Evolutionary conservation across 345 rosid species (phyloP).

Genomic region (Cardamine resedifolia): DNA sequence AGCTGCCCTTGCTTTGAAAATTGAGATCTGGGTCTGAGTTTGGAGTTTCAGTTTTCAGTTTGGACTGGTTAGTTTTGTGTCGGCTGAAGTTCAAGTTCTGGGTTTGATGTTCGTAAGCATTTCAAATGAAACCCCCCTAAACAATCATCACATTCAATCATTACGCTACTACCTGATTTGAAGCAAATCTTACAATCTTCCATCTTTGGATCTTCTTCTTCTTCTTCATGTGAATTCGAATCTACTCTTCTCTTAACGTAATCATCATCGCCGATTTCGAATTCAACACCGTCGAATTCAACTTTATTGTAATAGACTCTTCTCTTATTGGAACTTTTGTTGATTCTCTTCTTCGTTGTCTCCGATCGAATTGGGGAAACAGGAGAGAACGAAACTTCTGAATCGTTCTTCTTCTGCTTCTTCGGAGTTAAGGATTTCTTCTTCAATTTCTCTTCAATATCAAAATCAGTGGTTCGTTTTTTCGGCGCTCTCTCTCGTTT

Average conservation of each 20-base stretch:
- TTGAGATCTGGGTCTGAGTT: too few species aligned
- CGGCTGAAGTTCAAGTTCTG: too few species aligned
- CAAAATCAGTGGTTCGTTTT: neutral
- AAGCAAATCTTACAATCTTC: slow-evolving; percentile 90
- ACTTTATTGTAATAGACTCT: slow-evolving; percentile 70
- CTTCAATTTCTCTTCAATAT: neutral
- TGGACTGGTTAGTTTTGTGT: too few species aligned
- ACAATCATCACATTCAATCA: slow-evolving; percentile 93
- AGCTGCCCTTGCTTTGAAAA: too few species aligned
- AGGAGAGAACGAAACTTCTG: slow-evolving; percentile 47
- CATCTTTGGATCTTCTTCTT: slow-evolving; percentile 56
- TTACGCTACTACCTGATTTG: slow-evolving; percentile 52
- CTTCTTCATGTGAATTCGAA: slow-evolving; percentile 55
- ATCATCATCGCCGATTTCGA: slow-evolving; percentile 75
- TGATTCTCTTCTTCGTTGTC: slow-evolving; percentile 27
- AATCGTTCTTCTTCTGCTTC: slow-evolving; percentile 15
- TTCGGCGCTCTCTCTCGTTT: slow-evolving; percentile 22
- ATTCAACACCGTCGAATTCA: slow-evolving; percentile 67
- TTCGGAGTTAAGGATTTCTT: neutral
- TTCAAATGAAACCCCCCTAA: slow-evolving; percentile 90
- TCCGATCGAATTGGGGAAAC: slow-evolving; percentile 55
- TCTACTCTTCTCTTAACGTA: slow-evolving; percentile 88
- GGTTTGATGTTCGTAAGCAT: too few species aligned
- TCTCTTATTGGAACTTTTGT: slow-evolving; percentile 42
- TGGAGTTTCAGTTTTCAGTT: too few species aligned